phyloP scores from a whole-genome alignment of 2,329 filamentous ascomycete genomes.

The Lachnellula hyalina region DNA sequence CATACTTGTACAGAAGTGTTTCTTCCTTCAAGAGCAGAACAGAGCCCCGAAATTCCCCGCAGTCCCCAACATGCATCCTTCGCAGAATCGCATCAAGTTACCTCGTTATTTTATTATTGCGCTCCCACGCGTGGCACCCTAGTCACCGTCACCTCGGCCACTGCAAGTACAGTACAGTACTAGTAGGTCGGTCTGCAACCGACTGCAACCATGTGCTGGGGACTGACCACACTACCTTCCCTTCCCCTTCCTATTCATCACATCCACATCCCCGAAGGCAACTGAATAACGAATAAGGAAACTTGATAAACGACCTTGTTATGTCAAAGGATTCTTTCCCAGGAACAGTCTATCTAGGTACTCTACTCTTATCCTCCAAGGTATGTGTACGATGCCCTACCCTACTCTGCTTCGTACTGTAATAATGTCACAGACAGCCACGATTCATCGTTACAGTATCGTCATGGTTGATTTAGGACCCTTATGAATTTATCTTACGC shows the following conservation, averaged over 20 bases:
- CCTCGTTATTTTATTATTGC: too few relatives aligned
- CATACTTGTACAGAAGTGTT: too few relatives aligned
- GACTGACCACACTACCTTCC: too few relatives aligned
- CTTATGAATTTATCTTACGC: background rate
- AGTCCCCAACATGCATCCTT: background rate
- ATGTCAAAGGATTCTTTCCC: background rate
- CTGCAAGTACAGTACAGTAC: background rate
- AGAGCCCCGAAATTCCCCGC: background rate
- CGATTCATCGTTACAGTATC: too few relatives aligned
- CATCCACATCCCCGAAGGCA: too few relatives aligned
- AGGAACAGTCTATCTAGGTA: too few relatives aligned
- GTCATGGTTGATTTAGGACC: background rate
- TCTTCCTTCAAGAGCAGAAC: too few relatives aligned
- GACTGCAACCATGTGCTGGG: background rate
- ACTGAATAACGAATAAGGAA: background rate
- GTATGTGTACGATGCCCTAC: too few relatives aligned
- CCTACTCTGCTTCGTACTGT: too few relatives aligned
- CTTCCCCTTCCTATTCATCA: too few relatives aligned
- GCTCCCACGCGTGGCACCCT: background rate
- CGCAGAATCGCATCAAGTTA: background rate
- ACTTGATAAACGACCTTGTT: background rate
- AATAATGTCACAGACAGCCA: too few relatives aligned
- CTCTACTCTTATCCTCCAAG: too few relatives aligned
- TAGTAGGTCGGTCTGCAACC: background rate
- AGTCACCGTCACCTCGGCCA: background rate